Evolutionary conservation across 2,329 filamentous ascomycete species (phyloP), one percentile per base, ranked within the genome.

Genomic region (Hymenoscyphus fructigenus): DNA sequence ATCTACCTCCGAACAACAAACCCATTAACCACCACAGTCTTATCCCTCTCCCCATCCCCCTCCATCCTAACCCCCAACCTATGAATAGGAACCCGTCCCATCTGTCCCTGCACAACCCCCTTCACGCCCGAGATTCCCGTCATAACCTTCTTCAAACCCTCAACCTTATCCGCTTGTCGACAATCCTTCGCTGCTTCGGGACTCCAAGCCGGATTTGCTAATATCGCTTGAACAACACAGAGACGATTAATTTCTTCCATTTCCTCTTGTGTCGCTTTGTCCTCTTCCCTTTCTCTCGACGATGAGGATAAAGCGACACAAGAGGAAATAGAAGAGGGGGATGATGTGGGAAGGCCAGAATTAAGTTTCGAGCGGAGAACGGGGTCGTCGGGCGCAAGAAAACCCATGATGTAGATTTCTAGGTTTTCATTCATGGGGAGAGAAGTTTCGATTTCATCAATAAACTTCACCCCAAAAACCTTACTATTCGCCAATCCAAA

Each of bases 401-500:
- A 88, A 0, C 85, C 87, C 84, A 91, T 85, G 3, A 89, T 72
- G 1, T 87, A 74, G 5, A 89, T 72, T 32, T 84, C 80, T 1
- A 91, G 62, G 55, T 76, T 79, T 0, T 77, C 69, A 5, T 78
- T 77, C 50, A 81, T 74, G 59, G 87, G 82, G 0, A 74, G 70
- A 0, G 68, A 71, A 0, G 73, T 77, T 1, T 79, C 78, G 60
- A 84, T 83, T 63, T 85, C 82, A 66, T 83, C 77, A 0, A 87
- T 77, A 1, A 89, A 76, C 69, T 87, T 82, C 0, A 85, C 81
- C 0, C 77, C 74, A n/a, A 84, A 76, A 28, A 83, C 84, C 59
- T 80, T 80, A 2, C 79, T 78, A 0, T 83, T 80, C 0, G 88
- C 78, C 0, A 77, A 78, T 0, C 82, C 79, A 0, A 73, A 66